phyloP scores from a whole-genome alignment of 768 basidiomycete species.

The Phanerodontia chrysosporium region DNA sequence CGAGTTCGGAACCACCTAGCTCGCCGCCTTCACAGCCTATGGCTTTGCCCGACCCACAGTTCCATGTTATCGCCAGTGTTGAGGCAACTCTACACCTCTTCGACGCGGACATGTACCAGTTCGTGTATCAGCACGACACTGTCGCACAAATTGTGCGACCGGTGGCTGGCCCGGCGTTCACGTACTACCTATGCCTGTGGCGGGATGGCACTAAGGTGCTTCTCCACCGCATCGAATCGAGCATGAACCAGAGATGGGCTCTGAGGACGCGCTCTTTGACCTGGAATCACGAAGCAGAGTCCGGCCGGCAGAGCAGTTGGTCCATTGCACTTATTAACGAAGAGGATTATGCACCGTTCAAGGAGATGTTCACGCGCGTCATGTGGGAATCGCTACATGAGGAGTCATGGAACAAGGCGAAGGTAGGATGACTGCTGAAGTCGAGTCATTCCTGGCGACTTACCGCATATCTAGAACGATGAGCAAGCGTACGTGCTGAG shows the following conservation, averaged over 20 bases:
- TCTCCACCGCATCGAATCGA: conserved; percentile 57
- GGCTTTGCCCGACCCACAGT: not conserved
- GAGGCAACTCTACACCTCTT: conserved; percentile 62
- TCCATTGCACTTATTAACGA: conserved; percentile 62
- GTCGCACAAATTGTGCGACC: conserved; percentile 49
- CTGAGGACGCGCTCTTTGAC: conserved; percentile 68
- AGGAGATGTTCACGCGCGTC: conserved; percentile 59
- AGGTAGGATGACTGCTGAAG: too few relatives aligned
- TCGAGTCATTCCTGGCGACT: too few relatives aligned
- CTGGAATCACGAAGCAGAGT: conserved; percentile 74
- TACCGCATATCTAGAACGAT: conserved; percentile 47
- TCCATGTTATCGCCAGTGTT: conserved; percentile 28
- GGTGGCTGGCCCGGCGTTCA: conserved; percentile 37
- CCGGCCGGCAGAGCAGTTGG: conserved; percentile 68
- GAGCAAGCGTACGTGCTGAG: conserved; percentile 83
- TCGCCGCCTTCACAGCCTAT: not conserved
- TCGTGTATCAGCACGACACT: conserved; percentile 50
- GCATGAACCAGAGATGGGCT: conserved; percentile 73
- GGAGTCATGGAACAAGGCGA: conserved; percentile 72
- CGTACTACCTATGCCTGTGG: conserved; percentile 57
- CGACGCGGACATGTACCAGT: conserved; percentile 47
- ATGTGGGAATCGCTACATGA: conserved; percentile 81
- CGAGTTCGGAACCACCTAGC: not conserved
- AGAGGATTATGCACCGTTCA: conserved; percentile 57
- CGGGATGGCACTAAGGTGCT: conserved; percentile 46